Base-by-base conservation (phyloP, 2,329 filamentous ascomycete genomes). In the Aspergillus amoenus region DNA sequence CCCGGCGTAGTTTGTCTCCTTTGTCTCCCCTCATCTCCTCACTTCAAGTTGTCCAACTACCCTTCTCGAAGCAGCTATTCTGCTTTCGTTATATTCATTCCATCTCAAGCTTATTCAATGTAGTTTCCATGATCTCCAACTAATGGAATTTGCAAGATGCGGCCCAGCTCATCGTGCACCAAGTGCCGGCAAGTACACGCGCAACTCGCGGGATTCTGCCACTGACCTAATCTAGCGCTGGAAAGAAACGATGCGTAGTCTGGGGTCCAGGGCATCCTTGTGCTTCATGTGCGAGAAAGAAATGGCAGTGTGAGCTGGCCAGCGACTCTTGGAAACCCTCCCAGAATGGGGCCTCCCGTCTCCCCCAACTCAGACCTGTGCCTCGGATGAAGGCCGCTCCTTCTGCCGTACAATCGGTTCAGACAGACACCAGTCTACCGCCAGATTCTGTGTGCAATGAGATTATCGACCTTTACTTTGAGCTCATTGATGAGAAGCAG, bases 401-500 rank as follows among this genome's bases (percentile, higher is more conserved):
- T 42, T 21, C 34, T 2, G 42, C 11, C 9, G 15, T n/a, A 13
- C 17, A 22, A 15, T 8, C 9, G 1, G 9, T 9, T 30, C 30
- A 13, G 9, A 5, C 4, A 17, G 13, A 3, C 2, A 9, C 11
- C 5, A 34, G 3, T 6, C 34, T 49, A 0, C 47, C 47, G 1
- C 52, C 52, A 4, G 37, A 18, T 5, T 11, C 39, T 22, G 17
- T 55, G 9, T 49, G 52, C 27, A 55, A 55, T 27, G 44, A 55
- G 46, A n/a, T 55, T 7, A 37, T 55, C 17, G 52, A 55, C 18
- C 34, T 55, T 8, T 55, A 55, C 9, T 55, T 55, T 34, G 52
- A 55, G 11, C 24, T 55, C 4, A 55, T 55, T 27, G 52, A 55
- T 3, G 45, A 55, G 34, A 55, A 55, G 37, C 52, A 55, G 24